These are phyloP conservation scores for Pleurotus tuber-regium DNA, from an alignment of 768 basidiomycete genomes.

Conservation along the genomic window DNA sequence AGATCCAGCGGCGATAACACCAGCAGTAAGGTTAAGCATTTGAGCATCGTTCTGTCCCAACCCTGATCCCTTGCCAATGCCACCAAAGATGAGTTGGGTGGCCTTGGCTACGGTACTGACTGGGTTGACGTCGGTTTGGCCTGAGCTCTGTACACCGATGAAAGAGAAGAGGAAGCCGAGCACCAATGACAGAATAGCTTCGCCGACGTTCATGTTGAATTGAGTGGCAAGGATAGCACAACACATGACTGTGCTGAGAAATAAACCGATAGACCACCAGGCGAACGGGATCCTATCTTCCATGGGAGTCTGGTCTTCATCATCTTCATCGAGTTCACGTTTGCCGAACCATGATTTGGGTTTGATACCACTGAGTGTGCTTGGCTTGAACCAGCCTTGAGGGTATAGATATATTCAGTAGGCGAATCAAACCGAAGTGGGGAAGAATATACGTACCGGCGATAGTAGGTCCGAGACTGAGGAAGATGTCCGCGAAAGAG, in stretches of 20 bases:
- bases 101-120: constrained; percentile 60
- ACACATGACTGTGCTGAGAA: constrained; percentile 44
- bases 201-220: constrained; percentile 57
- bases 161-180: constrained; percentile 67
- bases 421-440: background rate
- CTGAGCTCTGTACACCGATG: constrained; percentile 60
- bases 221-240: constrained; percentile 52
- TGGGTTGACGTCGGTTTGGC: constrained; percentile 62
- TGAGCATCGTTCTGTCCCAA: constrained; percentile 33
- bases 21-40: constrained; percentile 49
- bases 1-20: constrained; percentile 52
- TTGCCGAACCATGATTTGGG: constrained; percentile 28
- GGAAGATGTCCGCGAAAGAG: constrained; percentile 51
- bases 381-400: constrained; percentile 11
- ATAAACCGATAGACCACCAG: constrained; percentile 56
- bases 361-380: constrained; percentile 15
- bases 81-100: constrained; percentile 65
- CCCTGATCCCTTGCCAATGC: constrained; percentile 48
- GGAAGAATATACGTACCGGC: constrained; percentile 20
- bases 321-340: constrained; percentile 32
- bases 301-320: constrained; percentile 50
- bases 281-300: constrained; percentile 53
- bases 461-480: constrained; percentile 37
- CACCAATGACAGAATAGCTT: constrained; percentile 53
- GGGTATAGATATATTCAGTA: background rate